Evolutionary conservation across 345 rosid species (phyloP).

Genomic region (Isatis tinctoria): DNA sequence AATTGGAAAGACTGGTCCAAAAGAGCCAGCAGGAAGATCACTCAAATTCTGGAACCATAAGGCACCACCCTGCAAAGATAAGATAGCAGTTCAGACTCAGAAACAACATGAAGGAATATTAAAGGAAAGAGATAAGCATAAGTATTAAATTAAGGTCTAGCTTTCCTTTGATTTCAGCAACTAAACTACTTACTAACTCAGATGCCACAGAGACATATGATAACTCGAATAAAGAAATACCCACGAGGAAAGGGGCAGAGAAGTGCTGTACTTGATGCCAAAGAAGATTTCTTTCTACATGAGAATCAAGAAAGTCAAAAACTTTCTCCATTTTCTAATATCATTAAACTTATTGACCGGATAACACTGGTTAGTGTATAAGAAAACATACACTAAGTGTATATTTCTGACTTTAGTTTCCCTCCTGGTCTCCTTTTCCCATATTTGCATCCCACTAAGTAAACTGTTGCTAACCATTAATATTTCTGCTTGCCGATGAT

Average conservation of each 20-base stretch:
- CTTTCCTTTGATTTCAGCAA: neutral
- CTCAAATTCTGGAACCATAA: constrained; percentile 91
- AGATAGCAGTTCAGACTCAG: constrained; percentile 10
- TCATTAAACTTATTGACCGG: neutral
- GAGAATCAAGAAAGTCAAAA: neutral
- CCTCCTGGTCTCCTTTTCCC: neutral
- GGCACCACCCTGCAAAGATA: constrained; percentile 70
- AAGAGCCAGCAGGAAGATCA: constrained; percentile 52
- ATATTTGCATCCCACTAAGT: neutral
- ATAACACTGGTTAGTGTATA: neutral
- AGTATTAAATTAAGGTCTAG: neutral
- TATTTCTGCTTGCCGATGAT: neutral
- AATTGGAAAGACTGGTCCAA: constrained; percentile 69
- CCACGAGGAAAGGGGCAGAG: neutral
- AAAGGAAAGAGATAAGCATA: neutral
- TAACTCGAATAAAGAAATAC: neutral
- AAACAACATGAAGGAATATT: neutral
- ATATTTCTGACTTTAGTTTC: neutral
- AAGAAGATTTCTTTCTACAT: neutral
- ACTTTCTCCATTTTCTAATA: neutral
- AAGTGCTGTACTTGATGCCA: neutral
- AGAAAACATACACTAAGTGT: neutral
- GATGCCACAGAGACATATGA: neutral
- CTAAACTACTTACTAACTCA: neutral
- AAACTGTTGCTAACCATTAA: neutral